These are phyloP conservation scores for Prinsepia uniflora DNA, from an alignment of 306 rosid genomes.

Conservation along the genomic window DNA sequence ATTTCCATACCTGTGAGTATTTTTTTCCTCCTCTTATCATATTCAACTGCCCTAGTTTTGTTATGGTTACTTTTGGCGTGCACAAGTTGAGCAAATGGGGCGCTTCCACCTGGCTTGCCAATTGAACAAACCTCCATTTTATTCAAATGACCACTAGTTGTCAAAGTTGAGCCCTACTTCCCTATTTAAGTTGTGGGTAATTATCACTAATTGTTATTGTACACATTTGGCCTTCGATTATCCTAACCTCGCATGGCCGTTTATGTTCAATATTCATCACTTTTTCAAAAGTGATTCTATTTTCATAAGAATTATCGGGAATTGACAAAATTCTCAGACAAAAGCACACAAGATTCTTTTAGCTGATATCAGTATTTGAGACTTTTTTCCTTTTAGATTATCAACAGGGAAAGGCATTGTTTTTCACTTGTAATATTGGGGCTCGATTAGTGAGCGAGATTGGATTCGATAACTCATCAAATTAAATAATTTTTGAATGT, in stretches of 20 bases:
- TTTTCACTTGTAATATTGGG: background rate
- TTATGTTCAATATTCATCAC: background rate
- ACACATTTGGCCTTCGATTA: background rate
- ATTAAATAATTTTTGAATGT: no score
- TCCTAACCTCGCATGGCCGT: background rate
- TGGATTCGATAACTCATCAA: no score
- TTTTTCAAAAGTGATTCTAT: background rate
- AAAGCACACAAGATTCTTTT: background rate
- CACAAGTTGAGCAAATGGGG: background rate
- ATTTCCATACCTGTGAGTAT: conserved; percentile 82
- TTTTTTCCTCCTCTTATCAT: background rate
- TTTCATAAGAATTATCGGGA: no score
- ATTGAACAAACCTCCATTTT: background rate
- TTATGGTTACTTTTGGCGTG: background rate
- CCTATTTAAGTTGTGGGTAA: background rate
- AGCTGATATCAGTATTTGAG: background rate
- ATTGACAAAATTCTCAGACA: background rate
- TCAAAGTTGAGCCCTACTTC: background rate
- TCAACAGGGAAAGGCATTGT: background rate
- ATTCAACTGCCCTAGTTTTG: conserved; percentile 1
- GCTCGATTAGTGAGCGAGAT: no score
- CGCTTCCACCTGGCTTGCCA: background rate
- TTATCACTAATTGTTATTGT: background rate
- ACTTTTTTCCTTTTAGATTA: background rate
- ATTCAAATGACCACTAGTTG: background rate